A percentile compares a stretch with the other conserved stretches of the same genome.
Evolutionary conservation across 805 yeast species (phyloP).

Genomic region (Debaryomyces maramus): DNA sequence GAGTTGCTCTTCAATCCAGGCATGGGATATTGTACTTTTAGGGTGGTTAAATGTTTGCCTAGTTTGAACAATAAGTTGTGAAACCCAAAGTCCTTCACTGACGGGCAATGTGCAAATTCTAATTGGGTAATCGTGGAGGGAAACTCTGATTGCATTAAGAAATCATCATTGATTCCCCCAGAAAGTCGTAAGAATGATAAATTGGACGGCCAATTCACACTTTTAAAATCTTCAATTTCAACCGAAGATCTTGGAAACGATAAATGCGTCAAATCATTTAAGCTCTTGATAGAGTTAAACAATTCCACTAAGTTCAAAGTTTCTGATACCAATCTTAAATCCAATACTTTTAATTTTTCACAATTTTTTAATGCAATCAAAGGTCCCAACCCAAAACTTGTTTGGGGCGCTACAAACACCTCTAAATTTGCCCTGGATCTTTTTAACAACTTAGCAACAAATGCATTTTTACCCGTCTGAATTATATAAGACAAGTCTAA

Average conservation of each 20-base stretch:
- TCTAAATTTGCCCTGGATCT: conserved; percentile 68
- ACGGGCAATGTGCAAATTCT: conserved; percentile 87
- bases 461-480: conserved; percentile 91
- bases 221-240: conserved; percentile 56
- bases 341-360: conserved; percentile 59
- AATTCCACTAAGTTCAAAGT: conserved; percentile 81
- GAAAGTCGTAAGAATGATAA: conserved; percentile 71
- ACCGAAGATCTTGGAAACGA: conserved; percentile 90
- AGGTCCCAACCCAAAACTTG: conserved; percentile 92
- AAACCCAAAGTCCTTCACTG: conserved; percentile 63
- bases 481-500: conserved; percentile 78
- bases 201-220: conserved; percentile 74
- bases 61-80: conserved; percentile 58
- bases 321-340: conserved; percentile 84
- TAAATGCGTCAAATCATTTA: conserved; percentile 64
- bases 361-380: conserved; percentile 79
- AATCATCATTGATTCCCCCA: conserved; percentile 87
- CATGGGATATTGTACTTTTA: conserved; percentile 84
- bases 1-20: conserved; percentile 71
- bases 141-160: conserved; percentile 65
- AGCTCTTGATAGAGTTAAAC: conserved; percentile 67
- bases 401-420: conserved; percentile 85
- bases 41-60: conserved; percentile 62
- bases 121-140: conserved; percentile 70
- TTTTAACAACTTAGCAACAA: conserved; percentile 77